Conservation (phyloP, 1,284 basidiomycete genomes). For the Leccinum fallax region DNA sequence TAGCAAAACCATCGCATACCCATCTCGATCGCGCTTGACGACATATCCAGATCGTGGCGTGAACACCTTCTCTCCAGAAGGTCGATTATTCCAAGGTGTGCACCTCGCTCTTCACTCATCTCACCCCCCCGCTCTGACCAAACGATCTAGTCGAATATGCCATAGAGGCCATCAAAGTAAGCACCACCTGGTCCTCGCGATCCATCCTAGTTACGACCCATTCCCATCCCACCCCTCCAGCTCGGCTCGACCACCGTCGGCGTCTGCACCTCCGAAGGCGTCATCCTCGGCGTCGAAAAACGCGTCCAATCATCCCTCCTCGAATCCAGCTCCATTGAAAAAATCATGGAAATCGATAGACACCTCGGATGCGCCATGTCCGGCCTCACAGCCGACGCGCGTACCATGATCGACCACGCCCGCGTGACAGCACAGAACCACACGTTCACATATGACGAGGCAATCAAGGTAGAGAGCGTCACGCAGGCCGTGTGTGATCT, state of each 20-base stretch:
- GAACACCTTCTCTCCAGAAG: conserved; percentile 99
- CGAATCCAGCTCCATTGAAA: conserved; percentile 96
- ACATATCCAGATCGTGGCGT: conserved; percentile 83
- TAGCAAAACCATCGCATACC: neutral
- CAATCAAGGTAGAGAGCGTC: conserved; percentile 94
- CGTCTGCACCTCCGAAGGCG: conserved; percentile 84
- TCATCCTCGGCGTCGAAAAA: conserved; percentile 97
- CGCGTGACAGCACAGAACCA: conserved; percentile 96
- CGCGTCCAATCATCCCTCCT: conserved; percentile 96
- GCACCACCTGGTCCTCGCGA: conserved; percentile 7
- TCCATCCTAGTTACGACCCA: neutral
- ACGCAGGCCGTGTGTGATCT: conserved; percentile 99
- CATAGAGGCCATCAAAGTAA: conserved; percentile 96
- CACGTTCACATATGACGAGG: conserved; percentile 95
- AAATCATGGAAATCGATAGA: conserved; percentile 99
- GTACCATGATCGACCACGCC: conserved; percentile 99
- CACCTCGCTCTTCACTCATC: neutral
- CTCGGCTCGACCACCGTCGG: conserved; percentile 98
- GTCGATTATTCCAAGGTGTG: conserved; percentile 87
- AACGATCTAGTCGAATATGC: conserved; percentile 89
- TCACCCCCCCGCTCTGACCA: conserved; percentile 7
- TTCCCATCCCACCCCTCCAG: conserved; percentile 41
- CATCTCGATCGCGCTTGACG: neutral
- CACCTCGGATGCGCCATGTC: conserved; percentile 99
- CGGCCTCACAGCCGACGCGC: conserved; percentile 95